Evolutionary conservation across 2,329 filamentous ascomycete species (phyloP), one percentile per base, ranked within the genome.

Genomic region (Penicillium sp.): DNA sequence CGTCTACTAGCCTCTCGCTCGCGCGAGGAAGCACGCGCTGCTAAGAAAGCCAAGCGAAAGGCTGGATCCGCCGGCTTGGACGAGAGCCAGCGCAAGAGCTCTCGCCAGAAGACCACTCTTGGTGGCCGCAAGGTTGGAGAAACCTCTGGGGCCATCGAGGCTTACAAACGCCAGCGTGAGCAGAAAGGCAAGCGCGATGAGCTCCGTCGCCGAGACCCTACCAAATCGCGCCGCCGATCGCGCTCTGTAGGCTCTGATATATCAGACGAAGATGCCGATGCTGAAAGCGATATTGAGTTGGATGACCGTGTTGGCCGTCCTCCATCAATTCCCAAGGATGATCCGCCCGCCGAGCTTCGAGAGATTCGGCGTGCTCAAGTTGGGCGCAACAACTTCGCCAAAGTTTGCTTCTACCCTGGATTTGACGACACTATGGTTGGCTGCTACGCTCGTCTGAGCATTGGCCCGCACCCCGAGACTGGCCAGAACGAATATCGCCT

Each of bases 371-470:
- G 90, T 47, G 84, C 93, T 49, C 85, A 91, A 53, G 83, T 99
- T 55, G 90, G 92, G 46, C 85, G 94, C 58, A 88, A 84, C 62
- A 89, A 91, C 67, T 96, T 99, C 71, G 88, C 89, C 7, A 86
- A 93, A 67, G 88, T 96, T 51, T 97, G 91, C 79, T 96, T 96
- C 77, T 93, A 92, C 63, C 94, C 94, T 10, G 87, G 87, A 4
- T 97, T 99, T 62, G 89, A 96, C 52, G 78, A 88, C 8, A 82
- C 88, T 29, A 89, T 97, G 65, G 84, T 80, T 14, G 91, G 91
- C 47, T 95, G 91, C 72, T 99, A 89, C 70, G 87, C 88, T 35
- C 89, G 94, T 47, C 85, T 97, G 61, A 89, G 87, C 58, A 84
- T 97, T 53, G 93, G 92, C 0, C 82, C 87, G 11, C 88, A 95